Conservation (phyloP, 2,329 filamentous ascomycete species). For the Chalara sp. region DNA sequence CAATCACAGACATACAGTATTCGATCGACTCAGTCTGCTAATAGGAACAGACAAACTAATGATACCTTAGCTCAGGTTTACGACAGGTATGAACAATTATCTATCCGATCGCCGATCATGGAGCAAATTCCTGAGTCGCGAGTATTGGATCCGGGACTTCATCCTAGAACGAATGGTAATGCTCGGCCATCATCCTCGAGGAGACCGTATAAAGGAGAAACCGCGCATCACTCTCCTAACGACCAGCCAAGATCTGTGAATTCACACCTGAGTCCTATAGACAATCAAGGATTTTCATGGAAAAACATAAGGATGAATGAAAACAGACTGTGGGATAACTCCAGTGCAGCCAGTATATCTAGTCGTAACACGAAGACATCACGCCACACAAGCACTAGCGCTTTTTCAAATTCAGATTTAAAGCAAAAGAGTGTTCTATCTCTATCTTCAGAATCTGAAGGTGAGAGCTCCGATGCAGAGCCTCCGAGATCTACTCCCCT, state of each 20-base stretch:
- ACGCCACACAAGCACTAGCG: conserved; percentile 20
- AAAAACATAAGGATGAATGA: conserved; percentile 13
- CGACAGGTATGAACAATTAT: conserved; percentile 22
- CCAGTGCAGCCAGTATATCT: conserved; percentile 24
- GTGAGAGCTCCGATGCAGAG: conserved; percentile 14
- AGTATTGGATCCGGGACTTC: conserved; percentile 7
- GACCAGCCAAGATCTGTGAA: not conserved
- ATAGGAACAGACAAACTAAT: conserved; percentile 9
- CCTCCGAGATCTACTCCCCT: conserved; percentile 3
- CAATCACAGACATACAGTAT: conserved; percentile 18
- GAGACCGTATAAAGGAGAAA: not conserved
- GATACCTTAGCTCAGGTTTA: conserved; percentile 15
- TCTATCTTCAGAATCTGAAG: conserved; percentile 26
- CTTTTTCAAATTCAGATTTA: conserved; percentile 22
- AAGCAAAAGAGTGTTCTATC: conserved; percentile 26
- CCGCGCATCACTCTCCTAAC: not conserved
- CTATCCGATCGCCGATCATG: conserved; percentile 15
- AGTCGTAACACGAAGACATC: conserved; percentile 26
- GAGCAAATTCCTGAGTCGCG: conserved; percentile 20
- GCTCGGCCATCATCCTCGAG: not conserved
- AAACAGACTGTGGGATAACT: conserved; percentile 15
- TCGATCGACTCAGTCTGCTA: conserved; percentile 14
- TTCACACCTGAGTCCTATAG: not conserved
- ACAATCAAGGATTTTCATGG: conserved; percentile 19
- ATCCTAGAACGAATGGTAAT: not conserved